These are phyloP conservation scores for Glycine soja DNA, from an alignment of 306 rosid genomes.

Conservation along the genomic window DNA sequence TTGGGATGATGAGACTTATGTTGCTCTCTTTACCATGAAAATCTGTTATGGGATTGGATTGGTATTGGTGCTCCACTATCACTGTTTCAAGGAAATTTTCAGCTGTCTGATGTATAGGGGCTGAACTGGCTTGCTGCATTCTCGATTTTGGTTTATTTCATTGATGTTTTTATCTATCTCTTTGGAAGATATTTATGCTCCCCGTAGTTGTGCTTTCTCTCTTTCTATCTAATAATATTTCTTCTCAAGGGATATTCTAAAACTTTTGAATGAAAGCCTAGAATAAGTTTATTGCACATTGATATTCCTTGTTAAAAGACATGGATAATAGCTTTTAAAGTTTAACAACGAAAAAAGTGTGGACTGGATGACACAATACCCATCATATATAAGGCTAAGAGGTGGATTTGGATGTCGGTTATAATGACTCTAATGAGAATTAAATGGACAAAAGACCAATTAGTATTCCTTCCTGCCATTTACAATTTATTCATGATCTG, in stretches of 20 bases:
- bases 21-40: not conserved
- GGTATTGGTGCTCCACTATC: constrained; percentile 2
- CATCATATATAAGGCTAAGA: not conserved
- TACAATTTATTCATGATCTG: not conserved
- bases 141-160: not conserved
- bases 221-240: not conserved
- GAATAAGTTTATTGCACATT: not conserved
- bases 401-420: not conserved
- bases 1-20: not conserved
- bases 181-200: not conserved
- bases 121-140: constrained; percentile 6
- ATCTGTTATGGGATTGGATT: constrained; percentile 19
- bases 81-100: constrained; percentile 5
- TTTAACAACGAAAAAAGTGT: not conserved
- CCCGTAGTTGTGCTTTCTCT: not conserved
- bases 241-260: constrained; percentile 7
- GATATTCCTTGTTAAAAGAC: constrained; percentile 21
- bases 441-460: constrained; percentile 19
- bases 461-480: not conserved
- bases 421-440: constrained; percentile 2
- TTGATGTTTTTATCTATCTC: constrained; percentile 10
- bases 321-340: not conserved
- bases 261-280: not conserved
- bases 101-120: not conserved
- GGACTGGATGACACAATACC: constrained; percentile 8